These are phyloP conservation scores for Saturnispora ahearnii DNA, from an alignment of 805 yeast species.

Conservation along the genomic window DNA sequence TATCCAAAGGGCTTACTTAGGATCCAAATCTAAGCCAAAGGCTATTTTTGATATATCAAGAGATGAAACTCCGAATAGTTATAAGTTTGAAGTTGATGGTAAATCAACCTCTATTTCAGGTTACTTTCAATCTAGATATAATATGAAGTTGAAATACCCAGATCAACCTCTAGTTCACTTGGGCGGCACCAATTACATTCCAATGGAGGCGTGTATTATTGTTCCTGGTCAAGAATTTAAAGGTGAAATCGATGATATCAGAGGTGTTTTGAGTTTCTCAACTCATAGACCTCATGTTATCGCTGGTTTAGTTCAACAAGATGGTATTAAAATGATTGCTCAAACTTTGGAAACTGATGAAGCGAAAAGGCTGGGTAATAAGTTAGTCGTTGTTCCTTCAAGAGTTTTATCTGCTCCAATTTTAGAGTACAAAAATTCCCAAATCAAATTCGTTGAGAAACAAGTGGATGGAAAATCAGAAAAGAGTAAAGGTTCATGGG, in stretches of 20 bases:
- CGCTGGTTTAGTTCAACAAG: constrained; percentile 22
- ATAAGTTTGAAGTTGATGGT: constrained; percentile 20
- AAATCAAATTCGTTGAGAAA: constrained; percentile 15
- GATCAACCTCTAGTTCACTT: constrained; percentile 22
- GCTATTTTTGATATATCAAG: constrained; percentile 18
- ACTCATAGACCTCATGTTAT: constrained; percentile 24
- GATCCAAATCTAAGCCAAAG: constrained; percentile 18
- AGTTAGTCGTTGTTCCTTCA: constrained; percentile 23
- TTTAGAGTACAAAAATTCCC: constrained; percentile 16
- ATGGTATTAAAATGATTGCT: constrained; percentile 18
- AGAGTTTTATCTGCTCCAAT: constrained; percentile 21
- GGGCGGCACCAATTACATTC: constrained; percentile 23
- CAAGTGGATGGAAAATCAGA: constrained; percentile 19
- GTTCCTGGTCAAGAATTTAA: constrained; percentile 24
- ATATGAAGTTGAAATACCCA: constrained; percentile 20
- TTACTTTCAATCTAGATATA: constrained; percentile 20
- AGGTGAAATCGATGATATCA: constrained; percentile 23
- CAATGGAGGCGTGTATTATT: constrained; percentile 23
- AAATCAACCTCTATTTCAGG: constrained; percentile 20
- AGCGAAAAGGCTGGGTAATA: constrained; percentile 16
- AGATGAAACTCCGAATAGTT: constrained; percentile 16
- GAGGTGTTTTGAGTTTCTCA: constrained; percentile 24
- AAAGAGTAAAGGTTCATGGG: constrained; percentile 20
- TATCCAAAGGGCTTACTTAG: constrained; percentile 19
- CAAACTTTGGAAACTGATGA: constrained; percentile 8